Evolutionary conservation across 768 basidiomycete species (phyloP).

Genomic region (Boletus rubropictus): DNA sequence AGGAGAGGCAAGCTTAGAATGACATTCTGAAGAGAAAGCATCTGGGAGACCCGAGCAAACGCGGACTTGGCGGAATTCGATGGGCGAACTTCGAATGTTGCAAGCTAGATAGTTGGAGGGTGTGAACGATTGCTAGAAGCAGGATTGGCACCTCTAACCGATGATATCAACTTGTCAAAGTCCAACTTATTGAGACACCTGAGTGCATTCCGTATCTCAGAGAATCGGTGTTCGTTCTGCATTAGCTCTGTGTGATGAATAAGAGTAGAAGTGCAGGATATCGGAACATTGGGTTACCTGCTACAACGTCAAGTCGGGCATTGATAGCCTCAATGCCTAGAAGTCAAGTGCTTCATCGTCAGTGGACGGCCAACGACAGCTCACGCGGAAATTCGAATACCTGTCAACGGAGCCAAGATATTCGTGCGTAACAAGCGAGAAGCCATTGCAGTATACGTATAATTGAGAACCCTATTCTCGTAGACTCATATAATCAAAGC

Average conservation of each 20-base stretch:
- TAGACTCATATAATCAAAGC: neutral
- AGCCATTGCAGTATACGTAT: constrained; percentile 90
- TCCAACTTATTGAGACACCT: constrained; percentile 75
- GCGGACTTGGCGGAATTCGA: constrained; percentile 56
- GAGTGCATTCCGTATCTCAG: constrained; percentile 60
- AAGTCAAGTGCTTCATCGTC: neutral
- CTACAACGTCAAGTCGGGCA: constrained; percentile 80
- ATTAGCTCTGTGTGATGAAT: constrained; percentile 53
- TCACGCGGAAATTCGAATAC: constrained; percentile 31
- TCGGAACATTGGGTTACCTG: constrained; percentile 42
- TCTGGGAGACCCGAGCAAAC: constrained; percentile 63
- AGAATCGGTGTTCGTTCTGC: constrained; percentile 68
- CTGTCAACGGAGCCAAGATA: constrained; percentile 75
- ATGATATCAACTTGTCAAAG: constrained; percentile 79
- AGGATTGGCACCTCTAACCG: constrained; percentile 34
- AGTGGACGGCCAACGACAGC: neutral
- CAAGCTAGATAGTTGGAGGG: constrained; percentile 43
- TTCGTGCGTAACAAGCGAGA: constrained; percentile 72
- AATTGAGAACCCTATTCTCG: constrained; percentile 55
- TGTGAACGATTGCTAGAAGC: neutral
- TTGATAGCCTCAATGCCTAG: constrained; percentile 51
- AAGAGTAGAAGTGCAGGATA: neutral
- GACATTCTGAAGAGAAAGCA: constrained; percentile 72
- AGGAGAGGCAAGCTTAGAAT: constrained; percentile 64
- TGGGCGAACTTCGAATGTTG: constrained; percentile 53